Evolutionary conservation across 345 rosid genomes (phyloP), one percentile per base, ranked within the genome.

Genomic region (Reutealis trisperma): DNA sequence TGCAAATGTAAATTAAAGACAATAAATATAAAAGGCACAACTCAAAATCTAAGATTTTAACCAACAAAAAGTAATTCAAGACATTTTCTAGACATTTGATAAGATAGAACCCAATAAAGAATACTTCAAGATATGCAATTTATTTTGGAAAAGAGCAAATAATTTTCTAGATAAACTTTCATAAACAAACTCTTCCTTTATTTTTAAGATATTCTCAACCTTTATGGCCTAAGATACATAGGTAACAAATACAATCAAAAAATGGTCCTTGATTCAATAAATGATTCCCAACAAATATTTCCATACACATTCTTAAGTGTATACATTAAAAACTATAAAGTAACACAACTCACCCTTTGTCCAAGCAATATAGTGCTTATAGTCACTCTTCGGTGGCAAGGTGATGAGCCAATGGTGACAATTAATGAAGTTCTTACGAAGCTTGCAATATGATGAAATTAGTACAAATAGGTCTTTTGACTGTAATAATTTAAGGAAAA

Each of bases 331-430:
- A 73, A 22, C 10, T 15, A 47, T 24, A 65, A 10, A 30, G 67
- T 52, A 71, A 57, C 52, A 62, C 16, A n/a, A 19, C 81, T 77
- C 54, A 81, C 84, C 84, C 84, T 64, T 68, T 81, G 84, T 32
- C 84, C 84, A 70, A 81, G 77, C 74, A 77, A 63, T 77, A 81
- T 81, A 21, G 84, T 81, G 60, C 84, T 81, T 45, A 78, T 54
- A 74, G 84, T 81, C 73, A 77, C 84, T 49, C 84, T 81, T 58
- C 84, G 61, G 49, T 81, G 84, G 60, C 84, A 81, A 12, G 84
- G 81, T 30, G 84, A 81, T 30, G 84, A 81, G 25, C 84, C 84
- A 19, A 81, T 81, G 27, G 84, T 77, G 32, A 81, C 81, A 62
- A 81, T 64, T 63, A 81, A 70, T 11, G 84, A 81, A 44, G 84